Base-by-base conservation (phyloP, 2,329 filamentous ascomycete species). In the Cercospora nicotianae region DNA sequence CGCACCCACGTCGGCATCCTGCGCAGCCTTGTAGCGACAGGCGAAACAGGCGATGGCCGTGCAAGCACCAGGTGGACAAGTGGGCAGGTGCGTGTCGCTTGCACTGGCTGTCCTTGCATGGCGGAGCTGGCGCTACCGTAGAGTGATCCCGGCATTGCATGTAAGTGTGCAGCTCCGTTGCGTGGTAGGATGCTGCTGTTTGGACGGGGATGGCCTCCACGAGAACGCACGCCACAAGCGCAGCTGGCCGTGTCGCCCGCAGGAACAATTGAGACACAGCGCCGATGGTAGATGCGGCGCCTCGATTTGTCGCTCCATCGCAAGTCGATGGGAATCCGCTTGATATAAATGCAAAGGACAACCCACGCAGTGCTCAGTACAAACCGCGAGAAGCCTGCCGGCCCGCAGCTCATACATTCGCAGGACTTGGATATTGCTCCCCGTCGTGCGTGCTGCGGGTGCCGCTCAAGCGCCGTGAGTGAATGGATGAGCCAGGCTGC, bases 261-360 rank as follows among this genome's bases (percentile, higher is more conserved):
- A 69, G 69, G 67, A 65, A 67, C 63, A 63, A 64, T 65, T 64
- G 66, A 71, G 66, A 68, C 65, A 65, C 45, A 60, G 67, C 61
- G 53, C 42, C 31, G 53, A 23, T 28, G 53, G 45, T 51, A 20
- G 45, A 23, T 23, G 23, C 45, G 45, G 45, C 45, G 18, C 18
- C 45, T 51, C 18, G 18, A 23, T 51, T 23, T 20, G 45, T 23
- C 45, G 18, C 39, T 51, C 10, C 10, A 8, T 20, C 20, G 18
- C 45, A 18, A 51, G 45, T 51, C 42, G 16, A 20, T 48, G 42
- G 42, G 42, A 48, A 48, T 9, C n/a, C n/a, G 42, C 42, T n/a
- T 48, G 13, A 48, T 48, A 48, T 48, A 48, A 48, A 48, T 48
- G 18, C 18, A 9, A 9, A 18, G 8, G 42, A 48, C 42, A 20